Percentiles rank a stretch among this genome's conserved stretches.
Conservation (phyloP, 768 basidiomycete genomes). For the Suillus bovinus region DNA sequence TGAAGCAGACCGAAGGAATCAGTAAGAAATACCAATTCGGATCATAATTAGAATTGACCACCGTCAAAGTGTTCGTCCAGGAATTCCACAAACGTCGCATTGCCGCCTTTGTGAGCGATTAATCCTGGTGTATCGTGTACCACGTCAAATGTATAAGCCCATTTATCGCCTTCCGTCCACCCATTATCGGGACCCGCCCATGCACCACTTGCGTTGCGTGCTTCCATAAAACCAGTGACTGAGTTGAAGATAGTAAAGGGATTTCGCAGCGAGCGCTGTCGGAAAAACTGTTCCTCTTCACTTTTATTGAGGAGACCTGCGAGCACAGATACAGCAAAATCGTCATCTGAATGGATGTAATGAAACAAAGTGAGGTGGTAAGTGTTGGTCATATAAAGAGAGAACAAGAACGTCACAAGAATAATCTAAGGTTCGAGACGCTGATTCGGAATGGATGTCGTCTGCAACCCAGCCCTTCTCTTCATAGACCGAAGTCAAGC, state of each 20-base stretch:
- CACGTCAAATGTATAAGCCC: slow-evolving; percentile 80
- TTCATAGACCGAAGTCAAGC: slow-evolving; percentile 68
- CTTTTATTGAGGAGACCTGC: slow-evolving; percentile 55
- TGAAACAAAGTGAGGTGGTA: neutral
- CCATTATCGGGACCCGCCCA: slow-evolving; percentile 75
- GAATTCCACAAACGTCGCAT: slow-evolving; percentile 60
- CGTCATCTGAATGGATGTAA: slow-evolving; percentile 55
- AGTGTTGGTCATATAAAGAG: neutral
- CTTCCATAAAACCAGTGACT: slow-evolving; percentile 79
- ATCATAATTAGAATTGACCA: slow-evolving; percentile 31
- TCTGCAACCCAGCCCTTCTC: slow-evolving; percentile 74
- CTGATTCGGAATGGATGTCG: slow-evolving; percentile 79
- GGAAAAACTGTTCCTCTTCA: slow-evolving; percentile 49
- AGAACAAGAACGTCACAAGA: slow-evolving; percentile 53
- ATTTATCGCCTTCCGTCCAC: slow-evolving; percentile 83
- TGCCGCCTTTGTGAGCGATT: slow-evolving; percentile 65
- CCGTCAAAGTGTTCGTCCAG: slow-evolving; percentile 58
- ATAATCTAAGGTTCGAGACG: slow-evolving; percentile 76
- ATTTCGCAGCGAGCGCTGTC: slow-evolving; percentile 51
- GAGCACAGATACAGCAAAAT: slow-evolving; percentile 69
- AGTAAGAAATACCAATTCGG: neutral
- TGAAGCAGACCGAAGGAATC: slow-evolving; percentile 18
- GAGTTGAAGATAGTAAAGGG: slow-evolving; percentile 70
- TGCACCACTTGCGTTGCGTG: slow-evolving; percentile 61
- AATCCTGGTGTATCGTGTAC: slow-evolving; percentile 69